Base-by-base conservation (phyloP, 2,329 filamentous ascomycete species). In the Fusarium praegraminearum region DNA sequence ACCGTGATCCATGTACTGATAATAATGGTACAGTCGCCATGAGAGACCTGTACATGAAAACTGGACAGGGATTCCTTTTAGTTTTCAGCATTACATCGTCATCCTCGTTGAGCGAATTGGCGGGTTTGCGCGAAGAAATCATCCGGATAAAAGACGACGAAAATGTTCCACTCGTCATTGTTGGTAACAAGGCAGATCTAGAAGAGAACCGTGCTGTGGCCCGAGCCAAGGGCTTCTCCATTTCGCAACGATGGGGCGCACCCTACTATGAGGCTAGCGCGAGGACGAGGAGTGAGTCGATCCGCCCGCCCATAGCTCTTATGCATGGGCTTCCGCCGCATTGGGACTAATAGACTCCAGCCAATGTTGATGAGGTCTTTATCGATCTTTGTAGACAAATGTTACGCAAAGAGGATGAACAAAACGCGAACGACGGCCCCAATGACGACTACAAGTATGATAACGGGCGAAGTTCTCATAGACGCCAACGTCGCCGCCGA, bases 191-290 rank as follows among this genome's bases (percentile, higher is more conserved):
- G 81, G 92, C 91, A 64, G 93, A 97, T 76, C 85, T 97, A 44
- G 93, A 96, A 80, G 93, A 97, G 77, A 92, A 94, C 78, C 89
- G 93, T 32, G 88, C 87, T 22, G 92, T 97, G 11, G 89, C 91
- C 15, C 88, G 93, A 53, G 90, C 91, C 66, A 90, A 90, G 73
- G 94, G 93, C 7, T 97, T 97, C 77, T 87, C 91, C 33, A 87
- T 97, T 68, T 94, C 92, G n/a, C 93, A 96, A 76, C 87, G 87
- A 76, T 97, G 94, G 94, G 91, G 91, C 22, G 92, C 92, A 36
- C 94, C 94, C 1, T 97, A 97, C 79, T 97, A 97, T 77, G 94
- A 97, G 82, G 91, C 94, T 36, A 95, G 92, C 68, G 94, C 94
- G 52, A 86, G 94, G 69, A 90, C 92, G 73, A 86, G 91, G 76